These are phyloP conservation scores for Pseudopyricularia cyperi DNA, from an alignment of 2,329 filamentous ascomycete genomes.

Conservation along the genomic window DNA sequence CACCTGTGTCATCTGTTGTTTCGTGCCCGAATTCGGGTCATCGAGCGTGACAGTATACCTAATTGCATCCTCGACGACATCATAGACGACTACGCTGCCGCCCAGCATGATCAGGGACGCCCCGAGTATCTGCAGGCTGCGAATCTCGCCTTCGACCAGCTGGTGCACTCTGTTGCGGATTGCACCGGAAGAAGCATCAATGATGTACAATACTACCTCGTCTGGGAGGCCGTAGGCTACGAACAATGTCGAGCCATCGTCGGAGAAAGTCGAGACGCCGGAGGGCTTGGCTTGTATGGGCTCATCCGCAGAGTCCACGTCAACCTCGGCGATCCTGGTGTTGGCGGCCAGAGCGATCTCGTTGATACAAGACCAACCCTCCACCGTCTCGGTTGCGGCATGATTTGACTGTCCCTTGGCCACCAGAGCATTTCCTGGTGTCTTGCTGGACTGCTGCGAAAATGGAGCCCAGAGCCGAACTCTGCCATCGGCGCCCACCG, in stretches of 20 bases:
- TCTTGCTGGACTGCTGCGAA: constrained; percentile 43
- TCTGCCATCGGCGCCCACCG: constrained; percentile 66
- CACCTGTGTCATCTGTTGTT: constrained; percentile 45
- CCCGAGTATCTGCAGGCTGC: constrained; percentile 58
- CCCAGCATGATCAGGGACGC: constrained; percentile 66
- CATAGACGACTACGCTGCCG: constrained; percentile 63
- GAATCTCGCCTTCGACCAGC: constrained; percentile 51
- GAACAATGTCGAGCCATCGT: constrained; percentile 75
- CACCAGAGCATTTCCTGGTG: constrained; percentile 16
- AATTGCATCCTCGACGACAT: constrained; percentile 68
- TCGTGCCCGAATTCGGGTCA: constrained; percentile 19
- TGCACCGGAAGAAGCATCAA: constrained; percentile 58
- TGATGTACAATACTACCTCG: constrained; percentile 55
- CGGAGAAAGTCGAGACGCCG: constrained; percentile 64
- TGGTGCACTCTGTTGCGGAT: constrained; percentile 56
- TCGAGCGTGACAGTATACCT: constrained; percentile 51
- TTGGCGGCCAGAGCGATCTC: constrained; percentile 35
- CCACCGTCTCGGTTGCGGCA: background rate
- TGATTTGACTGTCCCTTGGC: background rate
- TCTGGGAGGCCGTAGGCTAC: constrained; percentile 43
- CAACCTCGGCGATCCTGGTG: constrained; percentile 13
- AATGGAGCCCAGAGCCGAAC: constrained; percentile 69
- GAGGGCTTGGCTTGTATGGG: constrained; percentile 14
- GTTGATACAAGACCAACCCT: constrained; percentile 9
- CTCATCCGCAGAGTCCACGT: constrained; percentile 4